Conservation (phyloP, 2,329 filamentous ascomycete species). For the Pseudopyrenochaeta lycopersici region DNA sequence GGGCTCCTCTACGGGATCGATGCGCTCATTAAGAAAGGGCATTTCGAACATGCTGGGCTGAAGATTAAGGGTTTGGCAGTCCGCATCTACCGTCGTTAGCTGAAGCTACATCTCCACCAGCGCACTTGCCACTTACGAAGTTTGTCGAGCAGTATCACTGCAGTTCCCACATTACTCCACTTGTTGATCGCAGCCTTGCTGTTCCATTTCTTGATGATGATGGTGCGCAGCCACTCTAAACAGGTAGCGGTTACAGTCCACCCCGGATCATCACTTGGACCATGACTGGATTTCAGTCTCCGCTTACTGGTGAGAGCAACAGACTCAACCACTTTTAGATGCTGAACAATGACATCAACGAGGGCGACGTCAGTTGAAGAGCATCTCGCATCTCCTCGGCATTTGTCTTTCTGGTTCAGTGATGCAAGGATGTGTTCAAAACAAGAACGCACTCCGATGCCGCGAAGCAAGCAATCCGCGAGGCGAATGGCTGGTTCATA, state of each 20-base stretch:
- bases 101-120: too few relatives aligned
- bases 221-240: conserved; percentile 76
- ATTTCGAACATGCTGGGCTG: conserved; percentile 72
- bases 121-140: conserved; percentile 63
- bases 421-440: conserved; percentile 58
- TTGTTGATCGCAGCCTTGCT: conserved; percentile 74
- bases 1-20: conserved; percentile 79
- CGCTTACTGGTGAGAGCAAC: conserved; percentile 29
- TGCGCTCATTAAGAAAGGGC: conserved; percentile 76
- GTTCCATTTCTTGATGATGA: conserved; percentile 84
- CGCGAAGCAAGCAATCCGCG: conserved; percentile 58
- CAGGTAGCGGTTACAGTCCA: conserved; percentile 48
- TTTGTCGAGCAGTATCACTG: conserved; percentile 75
- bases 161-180: conserved; percentile 78
- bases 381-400: not conserved
- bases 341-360: conserved; percentile 29
- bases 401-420: conserved; percentile 9
- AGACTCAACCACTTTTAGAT: conserved; percentile 34
- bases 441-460: conserved; percentile 59
- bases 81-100: conserved; percentile 33
- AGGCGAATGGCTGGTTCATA: conserved; percentile 62
- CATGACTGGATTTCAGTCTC: conserved; percentile 23
- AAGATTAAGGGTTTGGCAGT: conserved; percentile 58
- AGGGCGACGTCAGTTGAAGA: conserved; percentile 7
- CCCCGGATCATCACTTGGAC: conserved; percentile 37